A percentile compares a stretch with the other conserved stretches of the same genome.
Conservation (phyloP, 805 yeast species). For the Lachancea dasiensis region DNA sequence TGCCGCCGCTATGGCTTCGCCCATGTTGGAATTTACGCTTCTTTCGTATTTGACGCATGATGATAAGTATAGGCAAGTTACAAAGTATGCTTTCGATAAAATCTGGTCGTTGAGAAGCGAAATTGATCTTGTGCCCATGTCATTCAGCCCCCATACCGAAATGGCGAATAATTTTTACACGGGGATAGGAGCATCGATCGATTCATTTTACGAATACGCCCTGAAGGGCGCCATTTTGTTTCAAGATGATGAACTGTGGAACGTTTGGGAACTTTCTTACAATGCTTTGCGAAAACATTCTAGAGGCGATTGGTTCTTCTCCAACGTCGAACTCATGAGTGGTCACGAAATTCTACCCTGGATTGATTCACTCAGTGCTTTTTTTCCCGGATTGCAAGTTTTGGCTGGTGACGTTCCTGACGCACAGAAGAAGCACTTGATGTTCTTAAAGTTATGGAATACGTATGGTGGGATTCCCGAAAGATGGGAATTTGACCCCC, state of each 20-base stretch:
- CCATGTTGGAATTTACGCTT: conserved; percentile 73
- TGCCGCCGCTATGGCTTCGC: conserved; percentile 81
- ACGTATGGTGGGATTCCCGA: conserved; percentile 80
- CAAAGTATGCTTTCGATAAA: conserved; percentile 57
- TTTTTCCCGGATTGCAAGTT: conserved; percentile 82
- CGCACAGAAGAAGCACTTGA: conserved; percentile 56
- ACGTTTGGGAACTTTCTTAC: conserved; percentile 58
- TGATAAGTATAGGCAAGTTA: conserved; percentile 54
- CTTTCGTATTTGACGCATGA: conserved; percentile 73
- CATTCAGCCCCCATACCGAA: conserved; percentile 55
- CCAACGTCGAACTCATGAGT: conserved; percentile 48
- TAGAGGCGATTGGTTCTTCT: conserved; percentile 45
- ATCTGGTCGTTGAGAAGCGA: conserved; percentile 64
- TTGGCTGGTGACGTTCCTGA: conserved; percentile 66
- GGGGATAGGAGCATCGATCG: conserved; percentile 88
- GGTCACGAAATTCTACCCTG: conserved; percentile 54
- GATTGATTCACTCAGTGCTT: conserved; percentile 85
- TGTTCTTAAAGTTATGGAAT: conserved; percentile 74
- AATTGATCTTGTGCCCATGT: conserved; percentile 69
- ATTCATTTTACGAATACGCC: conserved; percentile 86
- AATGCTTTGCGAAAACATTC: conserved; percentile 51
- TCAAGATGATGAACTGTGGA: conserved; percentile 45
- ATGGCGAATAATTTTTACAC: conserved; percentile 54
- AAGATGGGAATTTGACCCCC: conserved; percentile 55
- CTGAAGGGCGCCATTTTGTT: conserved; percentile 70